Base-by-base conservation (phyloP, 176 grass and related monocot genomes). In the Pharus latifolius region DNA sequence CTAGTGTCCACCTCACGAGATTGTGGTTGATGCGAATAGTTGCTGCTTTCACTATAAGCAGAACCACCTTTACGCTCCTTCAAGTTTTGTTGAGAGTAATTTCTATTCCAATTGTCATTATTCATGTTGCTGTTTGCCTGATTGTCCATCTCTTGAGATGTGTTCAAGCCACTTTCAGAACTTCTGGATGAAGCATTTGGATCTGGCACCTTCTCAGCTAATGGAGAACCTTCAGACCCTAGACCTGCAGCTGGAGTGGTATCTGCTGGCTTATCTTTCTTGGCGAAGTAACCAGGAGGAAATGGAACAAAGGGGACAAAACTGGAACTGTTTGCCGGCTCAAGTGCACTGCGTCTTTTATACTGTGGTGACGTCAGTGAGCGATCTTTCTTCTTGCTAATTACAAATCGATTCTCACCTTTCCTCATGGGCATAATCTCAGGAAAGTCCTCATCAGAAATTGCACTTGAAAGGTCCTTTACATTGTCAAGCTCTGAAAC, bases 291-390 rank as follows among this genome's bases (percentile, higher is more conserved):
- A 32, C 67, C 95, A 48, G 95, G 72, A 55, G 95, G 95, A 34
- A 99, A 99, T 4, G 90, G 95, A 13, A 94, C 87, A 83, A 99
- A 99, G 40, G 90, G 90, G 14, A 88, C 73, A 60, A 94, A 94
- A 88, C 76, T 69, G 14, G 78, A 85, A 85, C 57, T 81, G 55
- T 91, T 84, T 52, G 75, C 82, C 50, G 88, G 87, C 66, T 99
- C 81, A 26, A 91, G 78, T 15, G 91, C 48, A 69, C 78, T 88
- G 3, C 82, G 75, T 58, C 81, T 94, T 72, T 99, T 91, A 72
- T 99, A 85, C 18, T 88, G 95, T 16, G 73, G 86, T 64, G 90
- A 88, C 55, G 75, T 78, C 50, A 93, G 43, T 12, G 90, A 84
- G 17, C 75, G 81, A 20, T 99, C 95, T 43, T 93, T 98, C 72